Percentiles rank a stretch among this genome's conserved stretches.
Conservation (phyloP, 352 stramenopile species). For the Phytophthora hibernalis region DNA sequence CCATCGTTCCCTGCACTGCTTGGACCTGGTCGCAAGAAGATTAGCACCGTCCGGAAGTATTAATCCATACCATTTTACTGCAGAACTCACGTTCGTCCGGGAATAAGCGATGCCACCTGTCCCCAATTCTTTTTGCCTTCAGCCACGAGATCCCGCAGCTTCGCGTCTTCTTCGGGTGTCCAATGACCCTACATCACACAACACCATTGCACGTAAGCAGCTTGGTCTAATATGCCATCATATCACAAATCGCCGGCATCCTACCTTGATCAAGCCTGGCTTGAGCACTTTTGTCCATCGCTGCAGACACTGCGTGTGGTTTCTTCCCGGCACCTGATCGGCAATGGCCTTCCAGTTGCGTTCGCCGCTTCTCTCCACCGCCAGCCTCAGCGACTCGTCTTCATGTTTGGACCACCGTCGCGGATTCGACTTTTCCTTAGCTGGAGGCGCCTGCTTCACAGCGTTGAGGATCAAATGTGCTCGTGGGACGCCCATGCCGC, state of each 20-base stretch:
- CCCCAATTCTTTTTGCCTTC: conserved; percentile 93
- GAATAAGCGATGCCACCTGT: conserved; percentile 82
- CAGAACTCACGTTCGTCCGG: conserved; percentile 77
- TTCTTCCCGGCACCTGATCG: conserved; percentile 89
- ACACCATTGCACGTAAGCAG: conserved; percentile 11
- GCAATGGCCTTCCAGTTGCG: conserved; percentile 93
- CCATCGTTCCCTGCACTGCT: conserved; percentile 94
- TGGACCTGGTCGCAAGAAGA: conserved; percentile 65
- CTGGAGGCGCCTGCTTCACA: conserved; percentile 78
- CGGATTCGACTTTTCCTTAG: conserved; percentile 89
- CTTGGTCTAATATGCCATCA: not conserved
- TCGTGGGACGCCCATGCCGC: conserved; percentile 73
- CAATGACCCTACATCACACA: conserved; percentile 79
- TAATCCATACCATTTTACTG: conserved; percentile 2
- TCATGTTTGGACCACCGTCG: conserved; percentile 86
- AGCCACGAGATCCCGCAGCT: conserved; percentile 83
- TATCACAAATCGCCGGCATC: not conserved
- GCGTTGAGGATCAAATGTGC: conserved; percentile 78
- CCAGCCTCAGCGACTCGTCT: conserved; percentile 84
- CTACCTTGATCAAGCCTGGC: conserved; percentile 93
- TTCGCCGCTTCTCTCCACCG: conserved; percentile 87
- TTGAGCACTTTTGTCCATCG: conserved; percentile 95
- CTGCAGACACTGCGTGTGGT: conserved; percentile 94
- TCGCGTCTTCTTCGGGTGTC: conserved; percentile 91
- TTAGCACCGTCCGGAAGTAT: conserved; percentile 16